A percentile compares a stretch with the other conserved stretches of the same genome.
Evolutionary conservation across 176 grass and related monocot species (phyloP).

Genomic region (Rhynchospora tenuis): DNA sequence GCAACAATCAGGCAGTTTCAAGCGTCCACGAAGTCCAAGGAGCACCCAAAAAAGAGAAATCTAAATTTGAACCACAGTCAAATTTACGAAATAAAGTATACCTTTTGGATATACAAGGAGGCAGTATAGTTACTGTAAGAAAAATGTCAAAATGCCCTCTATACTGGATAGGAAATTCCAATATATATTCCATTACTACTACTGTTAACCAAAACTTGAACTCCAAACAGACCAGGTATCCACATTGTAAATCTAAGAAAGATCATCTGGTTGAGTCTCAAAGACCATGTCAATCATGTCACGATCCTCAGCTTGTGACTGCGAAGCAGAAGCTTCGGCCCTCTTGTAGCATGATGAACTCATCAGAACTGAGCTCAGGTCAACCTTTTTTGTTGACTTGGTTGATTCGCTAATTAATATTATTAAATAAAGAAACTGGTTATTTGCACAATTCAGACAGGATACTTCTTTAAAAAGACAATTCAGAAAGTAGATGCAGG

Average conservation of each 20-base stretch:
- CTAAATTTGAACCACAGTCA: too few relatives aligned
- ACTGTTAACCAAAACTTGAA: neutral
- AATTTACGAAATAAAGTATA: neutral
- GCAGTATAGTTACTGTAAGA: neutral
- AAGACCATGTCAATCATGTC: slow-evolving; percentile 34
- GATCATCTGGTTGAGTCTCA: slow-evolving; percentile 21
- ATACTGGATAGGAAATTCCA: neutral
- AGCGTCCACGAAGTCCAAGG: too few relatives aligned
- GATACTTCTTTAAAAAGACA: too few relatives aligned
- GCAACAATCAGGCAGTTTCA: too few relatives aligned
- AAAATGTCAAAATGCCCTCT: neutral
- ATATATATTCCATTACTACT: neutral
- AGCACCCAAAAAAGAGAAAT: too few relatives aligned
- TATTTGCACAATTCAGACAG: slow-evolving; percentile 2
- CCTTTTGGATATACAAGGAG: neutral
- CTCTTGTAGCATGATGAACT: slow-evolving; percentile 72
- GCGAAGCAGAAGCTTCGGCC: slow-evolving; percentile 42
- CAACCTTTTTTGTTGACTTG: slow-evolving; percentile 23
- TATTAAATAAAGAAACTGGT: slow-evolving; percentile 9
- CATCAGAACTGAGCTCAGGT: slow-evolving; percentile 51
- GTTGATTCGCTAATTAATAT: slow-evolving; percentile 55
- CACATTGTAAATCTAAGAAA: neutral
- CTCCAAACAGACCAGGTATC: neutral
- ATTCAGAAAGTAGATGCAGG: neutral
- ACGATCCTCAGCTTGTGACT: slow-evolving; percentile 51